Evolutionary conservation across 1,284 basidiomycete genomes (phyloP).

Genomic region (Trametes pubescens): DNA sequence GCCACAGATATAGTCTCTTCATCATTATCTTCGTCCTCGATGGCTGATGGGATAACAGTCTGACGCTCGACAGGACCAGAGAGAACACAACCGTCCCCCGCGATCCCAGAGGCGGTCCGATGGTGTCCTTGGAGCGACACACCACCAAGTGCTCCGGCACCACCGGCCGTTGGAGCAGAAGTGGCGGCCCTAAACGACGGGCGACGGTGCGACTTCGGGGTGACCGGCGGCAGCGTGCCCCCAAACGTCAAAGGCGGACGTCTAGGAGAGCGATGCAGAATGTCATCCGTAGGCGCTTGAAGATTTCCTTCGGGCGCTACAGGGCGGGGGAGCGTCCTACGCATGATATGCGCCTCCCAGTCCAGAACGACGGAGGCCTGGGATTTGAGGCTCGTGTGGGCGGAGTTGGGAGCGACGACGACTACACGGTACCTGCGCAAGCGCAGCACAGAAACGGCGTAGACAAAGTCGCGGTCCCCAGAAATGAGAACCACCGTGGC

Average conservation of each 20-base stretch:
- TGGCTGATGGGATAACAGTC: neutral
- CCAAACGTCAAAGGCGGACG: conserved; percentile 23
- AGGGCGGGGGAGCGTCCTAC: conserved; percentile 26
- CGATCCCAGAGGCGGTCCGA: conserved; percentile 19
- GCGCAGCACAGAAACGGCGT: conserved; percentile 60
- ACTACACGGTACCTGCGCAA: conserved; percentile 59
- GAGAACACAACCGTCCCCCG: conserved; percentile 8
- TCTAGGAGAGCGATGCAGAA: conserved; percentile 28
- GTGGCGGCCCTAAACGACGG: conserved; percentile 21
- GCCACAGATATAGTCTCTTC: neutral
- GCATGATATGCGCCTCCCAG: conserved; percentile 56
- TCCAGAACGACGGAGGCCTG: conserved; percentile 64
- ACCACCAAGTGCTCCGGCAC: neutral
- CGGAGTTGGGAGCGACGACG: conserved; percentile 51
- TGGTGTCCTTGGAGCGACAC: conserved; percentile 14
- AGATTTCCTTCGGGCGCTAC: conserved; percentile 14
- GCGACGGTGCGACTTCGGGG: conserved; percentile 19
- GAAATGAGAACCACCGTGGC: conserved; percentile 63
- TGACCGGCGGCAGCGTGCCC: conserved; percentile 21
- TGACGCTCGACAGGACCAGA: neutral
- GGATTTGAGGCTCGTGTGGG: conserved; percentile 53
- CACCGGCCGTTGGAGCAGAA: conserved; percentile 5
- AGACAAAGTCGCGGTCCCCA: conserved; percentile 67
- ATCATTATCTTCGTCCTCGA: neutral
- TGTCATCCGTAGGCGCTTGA: conserved; percentile 17